These are phyloP conservation scores for Sugiyamaella floridensis DNA, from an alignment of 805 yeast species.

Conservation along the genomic window DNA sequence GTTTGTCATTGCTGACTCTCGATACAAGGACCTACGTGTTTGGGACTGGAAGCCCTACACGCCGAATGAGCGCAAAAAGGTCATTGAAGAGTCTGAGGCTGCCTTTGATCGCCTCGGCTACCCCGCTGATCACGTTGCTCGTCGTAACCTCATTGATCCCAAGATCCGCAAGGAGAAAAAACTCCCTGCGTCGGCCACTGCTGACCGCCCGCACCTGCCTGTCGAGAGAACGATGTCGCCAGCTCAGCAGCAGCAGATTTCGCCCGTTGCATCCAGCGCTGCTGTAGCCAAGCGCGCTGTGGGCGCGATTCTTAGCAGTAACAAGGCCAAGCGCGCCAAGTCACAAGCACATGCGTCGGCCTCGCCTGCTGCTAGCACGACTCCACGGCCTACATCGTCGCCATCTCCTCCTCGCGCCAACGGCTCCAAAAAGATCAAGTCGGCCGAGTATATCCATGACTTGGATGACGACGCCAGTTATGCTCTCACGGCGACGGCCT, in stretches of 20 bases:
- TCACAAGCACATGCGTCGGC: not conserved
- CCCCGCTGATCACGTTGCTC: slow-evolving; percentile 24
- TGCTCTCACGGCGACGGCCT: not conserved
- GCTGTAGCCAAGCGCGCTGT: slow-evolving; percentile 2
- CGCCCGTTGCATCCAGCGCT: not conserved
- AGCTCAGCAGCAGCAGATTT: not conserved
- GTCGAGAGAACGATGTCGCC: not conserved
- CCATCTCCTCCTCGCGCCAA: slow-evolving; percentile 2
- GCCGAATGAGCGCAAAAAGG: slow-evolving; percentile 26
- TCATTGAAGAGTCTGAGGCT: slow-evolving; percentile 24
- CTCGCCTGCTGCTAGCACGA: slow-evolving; percentile 1
- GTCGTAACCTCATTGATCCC: slow-evolving; percentile 28
- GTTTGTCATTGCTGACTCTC: slow-evolving; percentile 24
- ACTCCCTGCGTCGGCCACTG: not conserved
- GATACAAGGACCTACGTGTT: slow-evolving; percentile 28
- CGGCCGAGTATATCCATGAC: slow-evolving; percentile 10
- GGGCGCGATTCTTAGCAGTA: slow-evolving; percentile 9
- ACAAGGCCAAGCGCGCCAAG: not conserved
- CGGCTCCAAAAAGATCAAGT: slow-evolving; percentile 13
- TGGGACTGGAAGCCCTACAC: slow-evolving; percentile 35
- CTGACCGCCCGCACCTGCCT: not conserved
- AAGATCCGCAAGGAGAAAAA: slow-evolving; percentile 12
- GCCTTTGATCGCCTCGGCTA: slow-evolving; percentile 27
- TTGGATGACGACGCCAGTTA: slow-evolving; percentile 9
- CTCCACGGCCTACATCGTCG: slow-evolving; percentile 3